Conservation (phyloP, 2,329 filamentous ascomycete genomes). For the Aschersonia sp. region DNA sequence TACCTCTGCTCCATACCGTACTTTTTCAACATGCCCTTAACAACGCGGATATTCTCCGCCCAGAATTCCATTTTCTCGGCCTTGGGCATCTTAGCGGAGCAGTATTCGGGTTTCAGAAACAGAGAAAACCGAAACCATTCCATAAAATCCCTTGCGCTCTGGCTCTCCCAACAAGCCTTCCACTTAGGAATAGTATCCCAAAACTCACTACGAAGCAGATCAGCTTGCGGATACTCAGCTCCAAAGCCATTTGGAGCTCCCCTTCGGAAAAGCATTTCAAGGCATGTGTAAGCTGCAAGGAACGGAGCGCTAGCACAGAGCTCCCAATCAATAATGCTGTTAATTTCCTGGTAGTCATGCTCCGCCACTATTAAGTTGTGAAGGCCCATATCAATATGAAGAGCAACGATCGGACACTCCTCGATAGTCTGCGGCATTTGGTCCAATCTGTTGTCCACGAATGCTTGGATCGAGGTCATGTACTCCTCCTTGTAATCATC, state of each 20-base stretch:
- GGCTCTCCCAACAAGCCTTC: constrained; percentile 4
- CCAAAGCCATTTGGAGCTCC: constrained; percentile 4
- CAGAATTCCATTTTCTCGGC: constrained; percentile 3
- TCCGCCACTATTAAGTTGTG: constrained; percentile 6
- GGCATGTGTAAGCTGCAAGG: constrained; percentile 1
- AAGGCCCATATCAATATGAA: constrained; percentile 7
- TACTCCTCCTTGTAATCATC: constrained; percentile 5
- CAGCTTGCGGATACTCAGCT: constrained; percentile 2
- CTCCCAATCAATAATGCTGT: constrained; percentile 7
- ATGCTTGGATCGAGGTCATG: constrained; percentile 4
- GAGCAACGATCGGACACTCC: constrained; percentile 5
- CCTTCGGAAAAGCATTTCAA: constrained; percentile 6
- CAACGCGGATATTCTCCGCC: constrained; percentile 5
- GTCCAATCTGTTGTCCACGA: constrained; percentile 3
- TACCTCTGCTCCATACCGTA: neutral
- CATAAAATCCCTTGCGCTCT: constrained; percentile 3
- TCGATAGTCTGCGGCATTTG: constrained; percentile 7
- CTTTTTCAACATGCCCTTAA: constrained; percentile 4
- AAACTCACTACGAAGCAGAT: constrained; percentile 5
- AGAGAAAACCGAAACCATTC: constrained; percentile 7
- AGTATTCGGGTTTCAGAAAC: constrained; percentile 5
- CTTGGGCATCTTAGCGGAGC: neutral
- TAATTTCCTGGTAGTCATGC: constrained; percentile 4
- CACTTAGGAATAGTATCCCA: constrained; percentile 7
- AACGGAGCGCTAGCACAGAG: constrained; percentile 6